Conservation (phyloP, 1,139 yeast species). For the Hansenula lynferdii region DNA sequence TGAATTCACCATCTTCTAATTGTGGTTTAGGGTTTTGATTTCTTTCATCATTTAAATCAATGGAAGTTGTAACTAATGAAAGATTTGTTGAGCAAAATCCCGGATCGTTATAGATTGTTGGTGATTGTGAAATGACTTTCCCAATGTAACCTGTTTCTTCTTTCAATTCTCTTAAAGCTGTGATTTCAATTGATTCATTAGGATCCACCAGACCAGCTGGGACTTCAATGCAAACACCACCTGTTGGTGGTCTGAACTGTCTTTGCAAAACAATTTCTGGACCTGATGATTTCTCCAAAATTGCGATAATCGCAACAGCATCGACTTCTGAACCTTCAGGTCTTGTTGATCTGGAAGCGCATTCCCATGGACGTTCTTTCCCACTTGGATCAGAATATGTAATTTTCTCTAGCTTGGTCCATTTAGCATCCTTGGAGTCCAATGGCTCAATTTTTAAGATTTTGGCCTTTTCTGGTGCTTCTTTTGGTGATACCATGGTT, state of each 20-base stretch:
- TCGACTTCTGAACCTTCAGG: slow-evolving; percentile 63
- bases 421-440: slow-evolving; percentile 40
- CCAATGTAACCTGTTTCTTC: slow-evolving; percentile 91
- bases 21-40: slow-evolving; percentile 68
- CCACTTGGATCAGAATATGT: slow-evolving; percentile 72
- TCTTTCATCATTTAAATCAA: slow-evolving; percentile 62
- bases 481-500: slow-evolving; percentile 24
- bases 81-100: slow-evolving; percentile 91
- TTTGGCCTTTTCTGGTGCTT: slow-evolving; percentile 33
- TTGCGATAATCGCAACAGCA: slow-evolving; percentile 85
- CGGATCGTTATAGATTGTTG: slow-evolving; percentile 78
- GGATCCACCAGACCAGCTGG: slow-evolving; percentile 96
- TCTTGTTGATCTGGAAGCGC: slow-evolving; percentile 81
- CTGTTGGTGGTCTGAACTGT: slow-evolving; percentile 91
- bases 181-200: slow-evolving; percentile 65
- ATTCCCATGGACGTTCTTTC: slow-evolving; percentile 68
- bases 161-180: slow-evolving; percentile 80
- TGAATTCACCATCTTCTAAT: slow-evolving; percentile 85
- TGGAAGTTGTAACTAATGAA: slow-evolving; percentile 71
- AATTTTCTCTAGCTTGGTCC: slow-evolving; percentile 60
- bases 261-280: slow-evolving; percentile 70
- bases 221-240: slow-evolving; percentile 81
- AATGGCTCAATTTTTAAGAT: slow-evolving; percentile 29
- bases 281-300: slow-evolving; percentile 46
- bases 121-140: slow-evolving; percentile 44